These are phyloP conservation scores for Vicia villosa DNA, from an alignment of 306 rosid species.

Conservation along the genomic window DNA sequence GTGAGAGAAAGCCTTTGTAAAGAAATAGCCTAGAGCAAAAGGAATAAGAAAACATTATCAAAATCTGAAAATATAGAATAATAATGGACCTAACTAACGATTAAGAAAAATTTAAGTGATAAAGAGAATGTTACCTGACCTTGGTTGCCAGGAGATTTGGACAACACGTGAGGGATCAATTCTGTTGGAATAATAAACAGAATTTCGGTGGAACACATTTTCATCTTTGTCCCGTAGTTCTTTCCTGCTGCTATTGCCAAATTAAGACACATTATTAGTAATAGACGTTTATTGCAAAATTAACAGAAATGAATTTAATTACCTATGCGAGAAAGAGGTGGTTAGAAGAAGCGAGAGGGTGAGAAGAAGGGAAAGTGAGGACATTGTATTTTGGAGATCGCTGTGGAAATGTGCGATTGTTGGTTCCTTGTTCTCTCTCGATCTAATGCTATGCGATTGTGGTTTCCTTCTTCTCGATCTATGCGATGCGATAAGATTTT, in stretches of 20 bases:
- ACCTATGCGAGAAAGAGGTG: neutral
- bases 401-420: too few relatives aligned
- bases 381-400: neutral
- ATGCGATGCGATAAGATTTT: too few relatives aligned
- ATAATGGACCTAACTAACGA: too few relatives aligned
- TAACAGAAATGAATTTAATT: neutral
- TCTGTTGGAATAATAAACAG: slow-evolving; percentile 45
- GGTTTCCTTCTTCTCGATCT: too few relatives aligned
- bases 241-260: slow-evolving; percentile 59
- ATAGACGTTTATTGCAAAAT: neutral
- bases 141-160: slow-evolving; percentile 91
- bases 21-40: slow-evolving; percentile 67
- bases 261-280: slow-evolving; percentile 18
- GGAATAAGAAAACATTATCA: slow-evolving; percentile 31
- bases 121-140: slow-evolving; percentile 70
- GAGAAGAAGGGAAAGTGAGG: neutral
- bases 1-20: slow-evolving; percentile 62
- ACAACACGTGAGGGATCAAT: slow-evolving; percentile 76
- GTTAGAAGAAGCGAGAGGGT: neutral
- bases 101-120: too few relatives aligned
- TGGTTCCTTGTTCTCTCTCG: neutral
- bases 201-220: slow-evolving; percentile 37
- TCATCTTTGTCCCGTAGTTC: slow-evolving; percentile 54
- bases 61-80: slow-evolving; percentile 7
- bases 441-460: too few relatives aligned